A percentile compares a stretch with the other conserved stretches of the same genome.
Evolutionary conservation across 208 protist genomes (phyloP).

Genomic region (Herpetomonas samuelpessoai): DNA sequence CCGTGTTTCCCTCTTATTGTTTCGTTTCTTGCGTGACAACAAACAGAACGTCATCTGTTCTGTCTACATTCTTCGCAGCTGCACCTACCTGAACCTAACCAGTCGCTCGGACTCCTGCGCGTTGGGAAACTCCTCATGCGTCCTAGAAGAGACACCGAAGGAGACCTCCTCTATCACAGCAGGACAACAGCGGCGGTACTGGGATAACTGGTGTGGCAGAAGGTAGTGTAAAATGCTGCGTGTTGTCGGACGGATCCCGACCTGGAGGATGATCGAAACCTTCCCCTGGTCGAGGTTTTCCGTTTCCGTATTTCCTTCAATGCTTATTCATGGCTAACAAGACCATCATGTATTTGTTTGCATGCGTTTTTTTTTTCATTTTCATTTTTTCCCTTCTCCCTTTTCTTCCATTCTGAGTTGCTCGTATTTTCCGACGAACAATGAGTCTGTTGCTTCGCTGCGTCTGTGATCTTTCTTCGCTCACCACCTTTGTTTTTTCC

Average conservation of each 20-base stretch:
- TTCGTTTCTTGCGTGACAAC: constrained; percentile 3
- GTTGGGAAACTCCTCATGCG: too few relatives aligned
- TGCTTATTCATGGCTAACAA: background rate
- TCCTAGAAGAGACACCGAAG: too few relatives aligned
- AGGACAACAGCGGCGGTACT: too few relatives aligned
- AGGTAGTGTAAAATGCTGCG: too few relatives aligned
- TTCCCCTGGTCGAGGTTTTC: too few relatives aligned
- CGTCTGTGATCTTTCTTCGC: background rate
- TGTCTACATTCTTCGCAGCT: background rate
- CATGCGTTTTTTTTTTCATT: constrained; percentile 13
- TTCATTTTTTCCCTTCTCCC: constrained; percentile 1
- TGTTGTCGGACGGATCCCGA: too few relatives aligned
- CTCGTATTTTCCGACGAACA: constrained; percentile 3
- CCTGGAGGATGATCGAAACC: too few relatives aligned
- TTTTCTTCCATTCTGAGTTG: background rate
- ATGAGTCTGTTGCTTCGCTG: background rate
- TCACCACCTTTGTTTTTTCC: background rate
- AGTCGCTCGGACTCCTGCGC: too few relatives aligned
- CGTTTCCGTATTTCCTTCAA: too few relatives aligned
- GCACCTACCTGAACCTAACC: too few relatives aligned
- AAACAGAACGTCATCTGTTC: background rate
- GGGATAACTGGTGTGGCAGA: too few relatives aligned
- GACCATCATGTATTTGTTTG: background rate
- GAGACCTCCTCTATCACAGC: too few relatives aligned
- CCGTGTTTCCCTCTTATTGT: constrained; percentile 11